phyloP scores from a whole-genome alignment of 306 rosid species.

The Prunus fruticosa region DNA sequence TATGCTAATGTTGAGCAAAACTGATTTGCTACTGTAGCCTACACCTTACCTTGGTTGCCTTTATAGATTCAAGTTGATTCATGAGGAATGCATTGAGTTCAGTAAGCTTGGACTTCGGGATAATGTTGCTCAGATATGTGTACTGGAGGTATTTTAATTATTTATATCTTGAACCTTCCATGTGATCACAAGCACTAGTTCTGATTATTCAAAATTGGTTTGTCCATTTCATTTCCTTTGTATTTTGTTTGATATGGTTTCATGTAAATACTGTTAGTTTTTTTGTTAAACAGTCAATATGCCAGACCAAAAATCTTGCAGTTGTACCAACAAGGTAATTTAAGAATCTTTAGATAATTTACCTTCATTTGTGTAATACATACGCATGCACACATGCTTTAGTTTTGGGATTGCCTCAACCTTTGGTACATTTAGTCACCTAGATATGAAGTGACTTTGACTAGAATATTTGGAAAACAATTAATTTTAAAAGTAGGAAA shows the following conservation, averaged over 20 bases:
- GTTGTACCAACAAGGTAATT: constrained; percentile 53
- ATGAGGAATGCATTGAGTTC: constrained; percentile 83
- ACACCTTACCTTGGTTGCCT: constrained; percentile 11
- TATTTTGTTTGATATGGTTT: constrained; percentile 12
- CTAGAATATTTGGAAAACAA: not conserved
- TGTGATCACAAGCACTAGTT: not conserved
- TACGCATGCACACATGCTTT: not conserved
- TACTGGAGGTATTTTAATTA: constrained; percentile 63
- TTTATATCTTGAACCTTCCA: constrained; percentile 7
- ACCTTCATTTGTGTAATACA: constrained; percentile 3
- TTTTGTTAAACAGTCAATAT: constrained; percentile 43
- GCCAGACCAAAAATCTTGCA: constrained; percentile 36
- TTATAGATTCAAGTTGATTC: constrained; percentile 68
- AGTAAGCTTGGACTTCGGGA: constrained; percentile 90
- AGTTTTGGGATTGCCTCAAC: not conserved
- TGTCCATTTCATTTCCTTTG: not conserved
- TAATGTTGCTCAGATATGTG: constrained; percentile 91
- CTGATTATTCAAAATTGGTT: not conserved
- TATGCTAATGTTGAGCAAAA: constrained; percentile 1
- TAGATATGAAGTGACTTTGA: not conserved
- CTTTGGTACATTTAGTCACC: not conserved
- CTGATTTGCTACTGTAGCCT: not conserved
- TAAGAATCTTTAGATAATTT: constrained; percentile 13
- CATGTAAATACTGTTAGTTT: not conserved
- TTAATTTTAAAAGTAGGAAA: not conserved